Percentiles rank a stretch among this genome's conserved stretches.
Evolutionary conservation across 1,284 basidiomycete species (phyloP).

Genomic region (Mrakiaceae sp.): DNA sequence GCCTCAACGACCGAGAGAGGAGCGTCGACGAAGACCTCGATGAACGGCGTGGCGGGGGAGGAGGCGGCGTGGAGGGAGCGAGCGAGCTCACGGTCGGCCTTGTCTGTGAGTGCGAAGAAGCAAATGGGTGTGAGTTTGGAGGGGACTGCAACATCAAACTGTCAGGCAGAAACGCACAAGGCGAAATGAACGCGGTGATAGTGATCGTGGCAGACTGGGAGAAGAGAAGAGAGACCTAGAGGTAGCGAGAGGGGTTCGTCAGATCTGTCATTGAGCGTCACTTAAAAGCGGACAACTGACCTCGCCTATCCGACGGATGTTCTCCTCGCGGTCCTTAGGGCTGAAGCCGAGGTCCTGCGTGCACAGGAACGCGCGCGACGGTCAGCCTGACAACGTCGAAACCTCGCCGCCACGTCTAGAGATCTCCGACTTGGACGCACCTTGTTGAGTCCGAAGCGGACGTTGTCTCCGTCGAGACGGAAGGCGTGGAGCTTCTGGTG

Average conservation of each 20-base stretch:
- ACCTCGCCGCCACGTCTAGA: not conserved
- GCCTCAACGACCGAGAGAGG: conserved; percentile 78
- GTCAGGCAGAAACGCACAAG: conserved; percentile 41
- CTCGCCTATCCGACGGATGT: conserved; percentile 95
- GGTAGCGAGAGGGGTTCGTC: not conserved
- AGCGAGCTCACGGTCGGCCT: conserved; percentile 72
- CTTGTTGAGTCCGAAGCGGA: conserved; percentile 94
- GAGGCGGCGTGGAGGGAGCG: conserved; percentile 68
- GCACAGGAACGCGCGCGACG: too few species aligned
- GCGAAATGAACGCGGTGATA: conserved; percentile 96
- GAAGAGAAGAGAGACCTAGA: conserved; percentile 85
- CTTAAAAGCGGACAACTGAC: conserved; percentile 34
- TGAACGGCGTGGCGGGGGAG: conserved; percentile 54
- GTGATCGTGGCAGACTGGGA: conserved; percentile 74
- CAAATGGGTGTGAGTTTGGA: not conserved
- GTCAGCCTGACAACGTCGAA: not conserved
- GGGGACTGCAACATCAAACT: not conserved
- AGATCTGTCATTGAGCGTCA: not conserved
- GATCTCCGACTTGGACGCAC: conserved; percentile 17
- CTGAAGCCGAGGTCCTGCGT: conserved; percentile 80
- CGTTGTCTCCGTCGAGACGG: conserved; percentile 92
- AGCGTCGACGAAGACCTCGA: conserved; percentile 93
- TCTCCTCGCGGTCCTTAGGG: conserved; percentile 88
- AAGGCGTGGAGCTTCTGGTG: conserved; percentile 77
- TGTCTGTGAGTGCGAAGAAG: conserved; percentile 32